Evolutionary conservation across 768 basidiomycete species (phyloP), one percentile per base, ranked within the genome.

Genomic region (Rhizopogon rudus): DNA sequence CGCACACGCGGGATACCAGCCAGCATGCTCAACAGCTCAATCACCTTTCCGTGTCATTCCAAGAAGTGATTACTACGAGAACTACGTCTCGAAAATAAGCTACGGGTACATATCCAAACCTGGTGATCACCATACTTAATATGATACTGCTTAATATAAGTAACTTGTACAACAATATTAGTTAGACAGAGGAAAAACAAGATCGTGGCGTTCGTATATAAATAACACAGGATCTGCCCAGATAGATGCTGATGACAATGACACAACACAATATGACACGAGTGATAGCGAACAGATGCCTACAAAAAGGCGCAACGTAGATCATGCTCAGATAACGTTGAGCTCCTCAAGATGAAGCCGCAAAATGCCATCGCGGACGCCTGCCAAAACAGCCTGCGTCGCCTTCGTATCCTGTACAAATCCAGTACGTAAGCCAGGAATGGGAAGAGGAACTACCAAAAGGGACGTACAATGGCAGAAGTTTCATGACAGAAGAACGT

Each of bases 401-500:
- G 75, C 67, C 31, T 61, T 49, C 5, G 72, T 76, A 56, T 76
- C 74, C 75, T 76, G 31, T n/a, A 28, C 1, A 53, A 44, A 33
- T 43, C 25, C 16, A 14, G 44, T 44, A 10, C 17, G 49, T 51
- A 17, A 51, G 29, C 17, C 39, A 1, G 3, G 14, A 22, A 33
- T 5, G 29, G 14, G 39, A 9, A 29, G 29, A 9, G 14, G 45
- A 8, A 37, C 48, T 37, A 7, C 13, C 33, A 33, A 8, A 7
- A 48, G 8, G 2, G 13, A 78, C 84, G 51, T 62, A 86, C 86
- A 44, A 87, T 81, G 5, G 86, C 87, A 40, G 85, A 85, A 0
- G 86, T 88, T 61, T 86, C 81, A 61, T 88, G 81, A 58, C 80
- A 83, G 60, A 85, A 81, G 62, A 88, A 88, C 1, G 81, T 73